Conservation (phyloP, 345 rosid genomes). For the Sisymbrium altissimum region DNA sequence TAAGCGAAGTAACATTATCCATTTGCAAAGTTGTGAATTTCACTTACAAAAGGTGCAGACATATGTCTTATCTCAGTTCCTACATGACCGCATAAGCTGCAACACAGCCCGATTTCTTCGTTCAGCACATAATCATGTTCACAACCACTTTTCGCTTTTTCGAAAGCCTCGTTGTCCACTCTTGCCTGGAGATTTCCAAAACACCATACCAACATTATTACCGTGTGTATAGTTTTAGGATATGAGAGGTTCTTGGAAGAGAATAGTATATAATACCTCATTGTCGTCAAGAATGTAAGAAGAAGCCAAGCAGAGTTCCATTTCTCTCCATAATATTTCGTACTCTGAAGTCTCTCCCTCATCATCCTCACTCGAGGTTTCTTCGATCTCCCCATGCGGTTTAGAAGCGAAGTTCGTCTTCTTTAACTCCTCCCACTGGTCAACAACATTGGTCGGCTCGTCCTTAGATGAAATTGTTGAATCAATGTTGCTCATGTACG, state of each 20-base stretch:
- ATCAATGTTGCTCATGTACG: conserved; percentile 76
- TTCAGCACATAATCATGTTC: conserved; percentile 57
- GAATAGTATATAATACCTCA: conserved; percentile 49
- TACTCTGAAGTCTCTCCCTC: conserved; percentile 67
- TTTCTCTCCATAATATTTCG: conserved; percentile 87
- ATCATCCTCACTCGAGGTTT: conserved; percentile 35
- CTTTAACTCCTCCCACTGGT: conserved; percentile 71
- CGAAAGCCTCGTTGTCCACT: conserved; percentile 37
- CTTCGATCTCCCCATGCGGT: conserved; percentile 32
- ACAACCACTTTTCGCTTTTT: conserved; percentile 46
- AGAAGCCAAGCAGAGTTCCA: conserved; percentile 79
- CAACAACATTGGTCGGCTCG: conserved; percentile 47
- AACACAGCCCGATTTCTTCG: conserved; percentile 80
- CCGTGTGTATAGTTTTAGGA: not conserved
- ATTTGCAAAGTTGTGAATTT: conserved; percentile 1
- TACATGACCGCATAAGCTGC: conserved; percentile 66
- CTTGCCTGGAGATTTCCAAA: conserved; percentile 38
- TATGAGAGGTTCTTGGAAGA: not conserved
- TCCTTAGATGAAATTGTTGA: conserved; percentile 49
- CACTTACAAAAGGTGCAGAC: conserved; percentile 85
- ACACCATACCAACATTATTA: not conserved
- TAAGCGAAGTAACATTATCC: not conserved
- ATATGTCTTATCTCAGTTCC: conserved; percentile 71
- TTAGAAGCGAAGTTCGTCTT: conserved; percentile 35
- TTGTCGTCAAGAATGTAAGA: conserved; percentile 66